phyloP scores from a whole-genome alignment of 345 rosid genomes.

The Kandelia obovata region DNA sequence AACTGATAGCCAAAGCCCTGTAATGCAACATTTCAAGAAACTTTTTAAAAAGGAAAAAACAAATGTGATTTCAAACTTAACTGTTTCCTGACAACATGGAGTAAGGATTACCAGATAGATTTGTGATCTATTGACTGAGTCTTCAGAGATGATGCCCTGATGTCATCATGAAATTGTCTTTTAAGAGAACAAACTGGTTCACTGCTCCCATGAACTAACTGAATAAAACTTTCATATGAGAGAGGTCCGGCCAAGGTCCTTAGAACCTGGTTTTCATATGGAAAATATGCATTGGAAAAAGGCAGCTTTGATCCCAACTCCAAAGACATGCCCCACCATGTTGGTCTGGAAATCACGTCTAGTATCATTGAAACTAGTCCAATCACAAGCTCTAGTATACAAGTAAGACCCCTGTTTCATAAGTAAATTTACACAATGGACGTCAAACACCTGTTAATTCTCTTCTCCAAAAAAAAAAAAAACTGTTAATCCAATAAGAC shows the following conservation, averaged over 20 bases:
- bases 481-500: neutral
- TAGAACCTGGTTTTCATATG: slow-evolving; percentile 36
- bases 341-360: slow-evolving; percentile 60
- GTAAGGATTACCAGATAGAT: slow-evolving; percentile 55
- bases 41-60: neutral
- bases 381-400: slow-evolving; percentile 49
- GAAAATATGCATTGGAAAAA: slow-evolving; percentile 64
- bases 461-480: neutral
- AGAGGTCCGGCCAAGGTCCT: slow-evolving; percentile 53
- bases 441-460: slow-evolving; percentile 1
- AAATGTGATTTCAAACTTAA: neutral
- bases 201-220: slow-evolving; percentile 38
- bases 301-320: slow-evolving; percentile 58
- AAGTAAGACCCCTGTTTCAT: slow-evolving; percentile 59
- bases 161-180: slow-evolving; percentile 18
- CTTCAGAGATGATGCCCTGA: slow-evolving; percentile 27
- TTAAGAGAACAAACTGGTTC: slow-evolving; percentile 16
- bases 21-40: slow-evolving; percentile 18
- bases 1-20: slow-evolving; percentile 78
- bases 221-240: slow-evolving; percentile 34
- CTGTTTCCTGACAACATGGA: slow-evolving; percentile 1
- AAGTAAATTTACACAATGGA: slow-evolving; percentile 19
- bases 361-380: slow-evolving; percentile 46
- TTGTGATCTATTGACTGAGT: slow-evolving; percentile 39
- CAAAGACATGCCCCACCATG: slow-evolving; percentile 59